Base-by-base conservation (phyloP, 2,329 filamentous ascomycete species). In the Ophiostoma sp. region DNA sequence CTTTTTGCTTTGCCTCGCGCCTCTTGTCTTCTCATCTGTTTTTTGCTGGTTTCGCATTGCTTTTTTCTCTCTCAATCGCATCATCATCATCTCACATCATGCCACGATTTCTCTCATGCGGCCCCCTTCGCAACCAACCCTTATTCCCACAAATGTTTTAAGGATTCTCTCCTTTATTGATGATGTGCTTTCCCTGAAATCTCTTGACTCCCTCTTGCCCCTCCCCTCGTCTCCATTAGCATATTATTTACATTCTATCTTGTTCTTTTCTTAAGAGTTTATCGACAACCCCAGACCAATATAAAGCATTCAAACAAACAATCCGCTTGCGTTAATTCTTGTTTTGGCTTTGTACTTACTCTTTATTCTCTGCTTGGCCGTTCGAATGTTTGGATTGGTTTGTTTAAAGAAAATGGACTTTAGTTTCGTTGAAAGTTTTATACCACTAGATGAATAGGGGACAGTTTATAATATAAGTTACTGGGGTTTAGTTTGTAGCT, bases 31-130 rank as follows among this genome's bases (percentile, higher is more conserved):
- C 17, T 22, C 42, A 19, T 55, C n/a, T 55, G 42, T 9, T 25
- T 64, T 25, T 64, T 22, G 19, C 3, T 22, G 57, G 57, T 45
- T 45, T 28, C 22, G 22, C 36, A 45, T 45, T 45, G n/a, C 12
- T 66, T 45, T 66, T 55, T 22, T 55, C 50, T 12, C 25, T 55
- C 22, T 45, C 61, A 66, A 66, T 66, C 61, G 22, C 61, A 66
- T 45, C 61, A 42, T 25, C 33, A 66, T 25, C 36, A 63, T n/a
- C 36, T n/a, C n/a, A n/a, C 36, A 17, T 42, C 17, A 39, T 66
- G 61, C 61, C 61, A 25, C 12, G 17, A 9, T 66, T 15, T 45
- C n/a, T 66, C 61, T 45, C 36, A 17, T 19, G 1, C 2, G 3
- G 5, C 57, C 17, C 57, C 31, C 31, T 15, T 48, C 19, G 15